Evolutionary conservation across 768 basidiomycete genomes (phyloP).

Genomic region (Agaricus bisporus): DNA sequence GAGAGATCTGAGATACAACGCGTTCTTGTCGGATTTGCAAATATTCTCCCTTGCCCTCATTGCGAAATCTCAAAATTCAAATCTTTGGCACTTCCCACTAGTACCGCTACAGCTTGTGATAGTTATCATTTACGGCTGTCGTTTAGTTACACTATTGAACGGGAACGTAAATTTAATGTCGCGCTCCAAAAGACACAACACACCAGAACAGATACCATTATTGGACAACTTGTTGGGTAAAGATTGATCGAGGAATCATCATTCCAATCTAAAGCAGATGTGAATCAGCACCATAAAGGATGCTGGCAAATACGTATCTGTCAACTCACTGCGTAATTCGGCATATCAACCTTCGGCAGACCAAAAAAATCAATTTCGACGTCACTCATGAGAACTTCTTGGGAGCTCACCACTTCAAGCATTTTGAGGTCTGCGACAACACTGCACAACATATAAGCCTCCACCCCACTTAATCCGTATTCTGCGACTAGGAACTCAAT

Average conservation of each 20-base stretch:
- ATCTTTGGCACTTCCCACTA: too few species aligned
- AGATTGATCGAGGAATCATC: constrained; percentile 45
- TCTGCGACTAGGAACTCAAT: constrained; percentile 42
- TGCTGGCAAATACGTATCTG: neutral
- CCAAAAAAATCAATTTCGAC: neutral
- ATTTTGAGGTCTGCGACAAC: constrained; percentile 51
- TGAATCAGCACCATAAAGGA: neutral
- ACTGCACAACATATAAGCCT: constrained; percentile 29
- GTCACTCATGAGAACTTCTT: neutral
- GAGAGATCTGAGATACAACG: too few species aligned
- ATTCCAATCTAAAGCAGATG: constrained; percentile 38
- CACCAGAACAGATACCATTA: too few species aligned
- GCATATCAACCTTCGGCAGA: constrained; percentile 50
- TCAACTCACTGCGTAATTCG: constrained; percentile 50
- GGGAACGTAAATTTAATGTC: too few species aligned
- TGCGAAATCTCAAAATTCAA: too few species aligned
- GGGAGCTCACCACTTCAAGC: constrained; percentile 50
- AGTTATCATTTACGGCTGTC: too few species aligned
- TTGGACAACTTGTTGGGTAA: constrained; percentile 8
- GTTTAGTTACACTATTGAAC: too few species aligned
- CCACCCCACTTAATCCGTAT: neutral
- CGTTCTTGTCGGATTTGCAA: too few species aligned
- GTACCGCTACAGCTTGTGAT: too few species aligned
- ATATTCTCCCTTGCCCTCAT: too few species aligned
- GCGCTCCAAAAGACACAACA: too few species aligned